phyloP scores from a whole-genome alignment of 2,329 filamentous ascomycete species.

The Clonostachys chloroleuca region DNA sequence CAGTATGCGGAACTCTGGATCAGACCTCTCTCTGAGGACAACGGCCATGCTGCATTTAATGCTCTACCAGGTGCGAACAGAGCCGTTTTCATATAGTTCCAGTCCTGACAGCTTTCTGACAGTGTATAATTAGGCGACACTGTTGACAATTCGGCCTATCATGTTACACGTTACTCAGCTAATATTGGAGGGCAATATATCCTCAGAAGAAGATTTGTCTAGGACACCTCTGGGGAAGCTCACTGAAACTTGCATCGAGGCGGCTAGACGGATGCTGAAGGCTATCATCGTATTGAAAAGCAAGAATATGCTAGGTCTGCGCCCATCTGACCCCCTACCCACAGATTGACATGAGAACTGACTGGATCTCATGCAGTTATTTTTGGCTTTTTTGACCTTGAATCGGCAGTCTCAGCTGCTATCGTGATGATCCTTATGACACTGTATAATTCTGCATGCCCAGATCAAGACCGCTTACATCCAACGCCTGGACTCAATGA shows the following conservation, averaged over 20 bases:
- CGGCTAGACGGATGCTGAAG: not conserved
- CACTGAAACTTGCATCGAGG: not conserved
- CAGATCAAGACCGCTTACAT: constrained; percentile 13
- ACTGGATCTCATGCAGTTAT: not conserved
- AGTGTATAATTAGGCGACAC: not conserved
- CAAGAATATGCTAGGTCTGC: no score
- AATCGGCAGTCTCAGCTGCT: constrained; percentile 15
- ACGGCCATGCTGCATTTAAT: not conserved
- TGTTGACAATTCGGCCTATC: not conserved
- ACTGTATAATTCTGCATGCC: constrained; percentile 14
- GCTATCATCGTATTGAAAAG: not conserved
- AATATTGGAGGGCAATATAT: no score
- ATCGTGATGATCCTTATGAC: constrained; percentile 17
- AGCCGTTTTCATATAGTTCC: no score
- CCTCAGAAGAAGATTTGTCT: no score
- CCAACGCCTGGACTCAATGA: constrained; percentile 15
- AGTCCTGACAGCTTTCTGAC: no score
- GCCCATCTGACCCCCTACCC: no score
- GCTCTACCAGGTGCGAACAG: not conserved
- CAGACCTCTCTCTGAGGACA: not conserved
- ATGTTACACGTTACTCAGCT: not conserved
- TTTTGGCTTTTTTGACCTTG: constrained; percentile 11
- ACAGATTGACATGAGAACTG: not conserved
- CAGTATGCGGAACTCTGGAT: not conserved
- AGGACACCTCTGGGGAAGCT: not conserved